Base-by-base conservation (phyloP, 768 basidiomycete species). In the Scleroderma bovista region DNA sequence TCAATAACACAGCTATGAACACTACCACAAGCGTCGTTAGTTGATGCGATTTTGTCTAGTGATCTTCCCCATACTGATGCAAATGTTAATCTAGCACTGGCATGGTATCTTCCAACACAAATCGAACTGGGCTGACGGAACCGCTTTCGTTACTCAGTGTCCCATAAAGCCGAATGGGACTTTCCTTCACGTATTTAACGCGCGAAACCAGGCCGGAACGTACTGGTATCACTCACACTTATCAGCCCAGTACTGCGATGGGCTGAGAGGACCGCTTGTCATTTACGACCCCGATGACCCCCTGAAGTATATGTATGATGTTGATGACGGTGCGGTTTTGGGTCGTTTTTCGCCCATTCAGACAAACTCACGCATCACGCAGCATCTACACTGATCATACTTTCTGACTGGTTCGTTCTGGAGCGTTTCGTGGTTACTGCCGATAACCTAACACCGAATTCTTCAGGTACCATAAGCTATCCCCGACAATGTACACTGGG, bases 71-170 rank as follows among this genome's bases (percentile, higher is more conserved):
- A 20, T 11, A 23, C 20, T 40, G 19, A 40, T 40, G 39, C 6
- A 12, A 20, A 22, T 45, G 42, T n/a, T 22, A 9, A 9, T 40
- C 39, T 43, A 81, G 79, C 78, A 81, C 56, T 81, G 77, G 78
- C 79, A 80, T 52, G 78, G 79, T 9, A 50, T 81, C 32, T 68
- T 71, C 52, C 79, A 80, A 52, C 60, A 69, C 2, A 57, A 62
- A 2, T 70, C 73, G 20, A 75, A 69, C 51, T 72, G 65, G 57
- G 72, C 61, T 1, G 79, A 81, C 51, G 79, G 79, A 2, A 57
- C 66, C 9, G 65, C 69, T 5, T 69, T 66, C 48, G 63, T 75
- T 23, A 62, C 70, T 9, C 65, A 68, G 36, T 69, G 68, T 36
- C 68, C 68, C 3, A 62, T 65, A 41, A 57, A 29, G 62, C 62